Evolutionary conservation across 129 eudicot species (phyloP).

Genomic region (Escallonia rubra): DNA sequence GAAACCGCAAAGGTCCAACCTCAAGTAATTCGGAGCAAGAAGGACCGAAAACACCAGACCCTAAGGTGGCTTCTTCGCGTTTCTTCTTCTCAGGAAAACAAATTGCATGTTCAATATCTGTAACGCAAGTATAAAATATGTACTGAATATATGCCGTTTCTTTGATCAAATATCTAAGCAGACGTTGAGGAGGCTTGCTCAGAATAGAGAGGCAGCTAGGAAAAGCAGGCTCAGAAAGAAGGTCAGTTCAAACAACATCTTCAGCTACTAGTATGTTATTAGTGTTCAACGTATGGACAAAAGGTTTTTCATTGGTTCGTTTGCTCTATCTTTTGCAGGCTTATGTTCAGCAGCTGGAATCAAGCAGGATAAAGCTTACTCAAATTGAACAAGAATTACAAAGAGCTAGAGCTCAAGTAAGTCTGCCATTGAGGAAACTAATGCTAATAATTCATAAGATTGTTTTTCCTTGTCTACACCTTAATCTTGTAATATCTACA

Average conservation of each 20-base stretch:
- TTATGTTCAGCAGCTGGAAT: conserved; percentile 94
- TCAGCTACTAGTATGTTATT: neutral
- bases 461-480: neutral
- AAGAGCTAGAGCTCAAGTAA: conserved; percentile 89
- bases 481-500: neutral
- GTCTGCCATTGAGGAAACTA: conserved; percentile 3
- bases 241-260: conserved; percentile 27
- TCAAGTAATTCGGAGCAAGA: conserved; percentile 76
- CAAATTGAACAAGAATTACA: conserved; percentile 93
- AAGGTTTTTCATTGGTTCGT: conserved; percentile 15
- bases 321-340: conserved; percentile 53
- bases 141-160: neutral
- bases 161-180: conserved; percentile 30
- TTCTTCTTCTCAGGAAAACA: neutral
- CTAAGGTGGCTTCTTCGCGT: conserved; percentile 44
- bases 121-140: neutral
- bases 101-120: neutral
- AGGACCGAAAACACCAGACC: conserved; percentile 90
- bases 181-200: conserved; percentile 98
- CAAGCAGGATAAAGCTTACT: conserved; percentile 92
- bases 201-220: conserved; percentile 97
- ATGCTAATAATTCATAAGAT: neutral
- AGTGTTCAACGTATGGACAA: neutral
- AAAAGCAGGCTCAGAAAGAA: conserved; percentile 97
- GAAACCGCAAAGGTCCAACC: conserved; percentile 76